Conservation (phyloP, 2,329 filamentous ascomycete genomes). For the Colletotrichum somersetense region DNA sequence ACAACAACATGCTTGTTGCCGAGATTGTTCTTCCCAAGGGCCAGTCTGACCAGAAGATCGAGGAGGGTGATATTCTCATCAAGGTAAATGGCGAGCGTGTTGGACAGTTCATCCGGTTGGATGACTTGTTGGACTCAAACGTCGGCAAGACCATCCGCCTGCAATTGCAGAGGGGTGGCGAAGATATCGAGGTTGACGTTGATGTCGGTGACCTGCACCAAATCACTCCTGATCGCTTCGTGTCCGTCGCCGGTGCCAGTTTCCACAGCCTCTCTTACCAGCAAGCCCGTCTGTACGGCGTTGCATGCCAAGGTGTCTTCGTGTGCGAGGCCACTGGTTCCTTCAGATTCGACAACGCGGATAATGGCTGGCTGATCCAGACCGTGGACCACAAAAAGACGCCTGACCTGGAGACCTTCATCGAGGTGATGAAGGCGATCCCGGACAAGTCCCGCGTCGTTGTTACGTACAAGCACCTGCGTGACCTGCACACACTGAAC, state of each 20-base stretch:
- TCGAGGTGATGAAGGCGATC: slow-evolving; percentile 89
- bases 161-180: slow-evolving; percentile 87
- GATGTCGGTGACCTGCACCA: slow-evolving; percentile 89
- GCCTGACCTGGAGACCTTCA: slow-evolving; percentile 87
- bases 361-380: slow-evolving; percentile 94
- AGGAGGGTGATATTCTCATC: slow-evolving; percentile 93
- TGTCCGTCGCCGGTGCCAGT: slow-evolving; percentile 91
- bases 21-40: slow-evolving; percentile 95
- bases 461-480: slow-evolving; percentile 93
- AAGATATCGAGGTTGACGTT: slow-evolving; percentile 87
- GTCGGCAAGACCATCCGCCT: slow-evolving; percentile 84
- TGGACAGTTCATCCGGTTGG: slow-evolving; percentile 91
- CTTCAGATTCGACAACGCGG: slow-evolving; percentile 91
- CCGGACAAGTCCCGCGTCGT: slow-evolving; percentile 88
- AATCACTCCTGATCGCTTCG: slow-evolving; percentile 96
- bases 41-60: slow-evolving; percentile 86
- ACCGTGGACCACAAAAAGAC: slow-evolving; percentile 93
- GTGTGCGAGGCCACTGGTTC: slow-evolving; percentile 95
- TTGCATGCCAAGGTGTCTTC: slow-evolving; percentile 91
- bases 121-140: slow-evolving; percentile 90
- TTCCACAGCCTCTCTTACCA: slow-evolving; percentile 99
- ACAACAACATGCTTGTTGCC: slow-evolving; percentile 96
- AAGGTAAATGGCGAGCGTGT: slow-evolving; percentile 94
- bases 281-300: slow-evolving; percentile 94
- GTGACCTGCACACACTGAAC: slow-evolving; percentile 93